These are phyloP conservation scores for Taiwanofungus camphoratus DNA, from an alignment of 1,284 basidiomycete species.

Conservation along the genomic window DNA sequence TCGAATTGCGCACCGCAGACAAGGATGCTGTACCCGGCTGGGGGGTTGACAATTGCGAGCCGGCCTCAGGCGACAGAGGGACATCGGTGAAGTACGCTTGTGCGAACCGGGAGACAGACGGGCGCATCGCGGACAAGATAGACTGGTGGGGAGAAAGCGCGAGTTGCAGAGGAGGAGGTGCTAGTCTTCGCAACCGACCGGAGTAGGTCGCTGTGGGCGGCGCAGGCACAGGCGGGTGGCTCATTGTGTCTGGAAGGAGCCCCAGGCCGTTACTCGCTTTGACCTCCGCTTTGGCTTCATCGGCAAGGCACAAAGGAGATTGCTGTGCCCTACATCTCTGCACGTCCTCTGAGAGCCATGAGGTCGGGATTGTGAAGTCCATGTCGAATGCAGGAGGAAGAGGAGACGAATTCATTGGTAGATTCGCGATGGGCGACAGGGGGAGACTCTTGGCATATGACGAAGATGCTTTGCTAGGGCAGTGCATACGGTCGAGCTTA, in stretches of 20 bases:
- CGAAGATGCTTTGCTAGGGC: not conserved
- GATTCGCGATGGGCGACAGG: not conserved
- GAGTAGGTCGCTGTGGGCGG: constrained; percentile 14
- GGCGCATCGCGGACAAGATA: constrained; percentile 2
- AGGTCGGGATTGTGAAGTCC: not conserved
- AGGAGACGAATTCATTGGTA: not conserved
- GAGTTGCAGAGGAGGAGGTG: constrained; percentile 16
- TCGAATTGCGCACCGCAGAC: constrained; percentile 6
- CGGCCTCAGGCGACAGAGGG: not conserved
- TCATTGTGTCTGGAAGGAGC: not conserved
- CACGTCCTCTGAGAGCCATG: not conserved
- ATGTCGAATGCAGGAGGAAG: not conserved
- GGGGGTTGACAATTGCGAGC: constrained; percentile 1
- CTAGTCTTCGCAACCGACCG: constrained; percentile 16
- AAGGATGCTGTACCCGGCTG: constrained; percentile 4
- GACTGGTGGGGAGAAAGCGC: not conserved
- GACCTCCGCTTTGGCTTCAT: no score
- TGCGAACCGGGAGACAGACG: constrained; percentile 8
- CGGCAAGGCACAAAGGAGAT: no score
- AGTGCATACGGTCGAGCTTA: not conserved
- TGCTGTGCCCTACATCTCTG: no score
- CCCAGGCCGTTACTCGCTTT: not conserved
- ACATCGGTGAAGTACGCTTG: constrained; percentile 4
- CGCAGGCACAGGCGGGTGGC: not conserved
- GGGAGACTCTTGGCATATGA: constrained; percentile 5